phyloP scores from a whole-genome alignment of 106 monocot species.

The Ottelia alismoides region DNA sequence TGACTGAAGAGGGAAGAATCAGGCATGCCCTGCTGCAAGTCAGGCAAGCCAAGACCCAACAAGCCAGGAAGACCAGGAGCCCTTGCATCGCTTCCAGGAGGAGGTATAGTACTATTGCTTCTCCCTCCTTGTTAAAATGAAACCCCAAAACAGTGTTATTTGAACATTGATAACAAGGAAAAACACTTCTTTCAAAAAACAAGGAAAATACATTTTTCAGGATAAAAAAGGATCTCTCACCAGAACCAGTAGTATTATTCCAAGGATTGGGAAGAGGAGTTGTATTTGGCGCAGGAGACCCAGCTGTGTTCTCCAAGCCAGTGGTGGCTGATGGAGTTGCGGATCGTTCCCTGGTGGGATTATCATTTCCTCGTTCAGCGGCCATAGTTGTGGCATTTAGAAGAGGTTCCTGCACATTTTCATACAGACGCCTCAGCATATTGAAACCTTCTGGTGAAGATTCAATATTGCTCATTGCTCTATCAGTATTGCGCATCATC shows the following conservation, averaged over 20 bases:
- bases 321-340: conserved; percentile 28
- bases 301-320: conserved; percentile 27
- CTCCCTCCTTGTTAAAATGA: conserved; percentile 25
- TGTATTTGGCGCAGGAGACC: conserved; percentile 72
- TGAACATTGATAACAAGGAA: background rate
- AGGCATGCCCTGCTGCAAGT: conserved; percentile 40
- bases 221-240: background rate
- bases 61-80: conserved; percentile 38
- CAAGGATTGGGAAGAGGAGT: conserved; percentile 96
- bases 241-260: conserved; percentile 35
- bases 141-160: background rate
- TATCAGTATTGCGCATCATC: conserved; percentile 96
- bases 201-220: conserved; percentile 3
- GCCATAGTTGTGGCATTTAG: conserved; percentile 88
- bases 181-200: no score
- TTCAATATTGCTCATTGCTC: conserved; percentile 99
- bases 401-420: conserved; percentile 93
- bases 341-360: conserved; percentile 23
- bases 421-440: conserved; percentile 95
- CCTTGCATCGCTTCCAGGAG: conserved; percentile 29
- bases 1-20: conserved; percentile 53
- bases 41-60: conserved; percentile 48
- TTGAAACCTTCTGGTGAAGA: conserved; percentile 97
- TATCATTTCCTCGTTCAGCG: conserved; percentile 17
- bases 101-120: conserved; percentile 23